Base-by-base conservation (phyloP, 228 moss, liverwort and hornwort genomes). In the Sphagnum fallax region DNA sequence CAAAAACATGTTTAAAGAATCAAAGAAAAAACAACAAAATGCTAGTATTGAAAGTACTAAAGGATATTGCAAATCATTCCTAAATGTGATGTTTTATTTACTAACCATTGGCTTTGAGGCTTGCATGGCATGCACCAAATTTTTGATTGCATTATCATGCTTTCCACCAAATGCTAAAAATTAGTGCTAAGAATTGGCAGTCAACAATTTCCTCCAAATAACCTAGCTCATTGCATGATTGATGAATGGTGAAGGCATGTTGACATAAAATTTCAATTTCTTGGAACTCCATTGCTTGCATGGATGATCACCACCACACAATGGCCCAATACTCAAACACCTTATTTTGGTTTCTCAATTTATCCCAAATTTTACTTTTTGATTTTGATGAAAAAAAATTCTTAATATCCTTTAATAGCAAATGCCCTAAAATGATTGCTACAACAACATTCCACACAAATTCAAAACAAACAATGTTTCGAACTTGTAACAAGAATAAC, bases 211-310 rank as follows among this genome's bases (percentile, higher is more conserved):
- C 93, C 74, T 98, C 98, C 78, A 94, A 76, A 5, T 92, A 89
- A 57, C 80, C 86, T 60, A 78, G 74, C 58, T 83, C 79, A 64
- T 76, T 77, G 73, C 89, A 78, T 66, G 90, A 88, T 74, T 87
- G 84, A 76, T 94, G 94, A 50, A 93, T 90, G 76, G 78, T 76
- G 68, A 98, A 82, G 50, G 92, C 90, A 57, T 91, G 91, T 69
- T 90, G 82, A 80, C 94, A 98, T 52, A 98, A 76, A 60, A 79
- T 75, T 73, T 88, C 87, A 0, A 94, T 94, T 79, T 94, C 92
- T 62, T 98, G 85, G 70, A 94, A 93, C 79, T 98, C 88, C 84
- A 94, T 76, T 16, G 98, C 98, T 94, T 98, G 89, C 78, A 80
- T 10, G 32, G 32, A 32, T 32, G 32, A 32, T 32, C 32, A 32